Base-by-base conservation (phyloP, 2,329 filamentous ascomycete genomes). In the Colletotrichum sojae region DNA sequence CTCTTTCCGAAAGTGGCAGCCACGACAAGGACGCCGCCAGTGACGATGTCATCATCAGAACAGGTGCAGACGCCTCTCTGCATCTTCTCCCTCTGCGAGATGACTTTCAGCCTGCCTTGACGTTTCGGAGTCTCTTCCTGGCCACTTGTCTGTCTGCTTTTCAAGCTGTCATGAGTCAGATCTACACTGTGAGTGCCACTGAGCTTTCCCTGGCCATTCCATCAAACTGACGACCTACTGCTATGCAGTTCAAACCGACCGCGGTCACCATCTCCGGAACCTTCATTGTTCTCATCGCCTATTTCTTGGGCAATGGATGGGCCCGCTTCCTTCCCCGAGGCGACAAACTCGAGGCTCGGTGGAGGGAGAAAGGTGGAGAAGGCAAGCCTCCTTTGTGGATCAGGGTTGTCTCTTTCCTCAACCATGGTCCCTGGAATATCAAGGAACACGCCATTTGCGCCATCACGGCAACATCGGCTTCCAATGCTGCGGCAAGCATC, bases 241-340 rank as follows among this genome's bases (percentile, higher is more conserved):
- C 46, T 45, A 13, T 45, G 9, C 49, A 87, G 84, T 88, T 86
- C 75, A 88, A 88, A 80, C 86, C 85, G 0, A 88, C 86, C 0
- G 3, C 45, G 1, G 74, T 85, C 43, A 80, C 79, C 3, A 84
- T 88, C 18, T 80, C 81, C 16, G 85, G 86, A 45, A 88, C 85
- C 0, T 89, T 88, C 63, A 87, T 88, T 59, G 86, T 88, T 5
- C 81, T 89, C 48, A 87, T 89, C 53, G 84, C 85, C 13, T 88
- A 88, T 76, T 88, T 89, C 56, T 57, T 84, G 2, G 87, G 87
- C 9, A 85, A 78, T n/a, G 77, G 73, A 5, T 87, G 82, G 83
- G 79, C 85, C 0, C 71, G 74, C 0, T 69, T 84, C 6, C 79
- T 88, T 2, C 86, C 87, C 1, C 85, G 86, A 6, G 86, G 86